Percentiles rank a stretch among this genome's conserved stretches.
phyloP scores from a whole-genome alignment of 345 rosid species.

The Arabidopsis arenosa region DNA sequence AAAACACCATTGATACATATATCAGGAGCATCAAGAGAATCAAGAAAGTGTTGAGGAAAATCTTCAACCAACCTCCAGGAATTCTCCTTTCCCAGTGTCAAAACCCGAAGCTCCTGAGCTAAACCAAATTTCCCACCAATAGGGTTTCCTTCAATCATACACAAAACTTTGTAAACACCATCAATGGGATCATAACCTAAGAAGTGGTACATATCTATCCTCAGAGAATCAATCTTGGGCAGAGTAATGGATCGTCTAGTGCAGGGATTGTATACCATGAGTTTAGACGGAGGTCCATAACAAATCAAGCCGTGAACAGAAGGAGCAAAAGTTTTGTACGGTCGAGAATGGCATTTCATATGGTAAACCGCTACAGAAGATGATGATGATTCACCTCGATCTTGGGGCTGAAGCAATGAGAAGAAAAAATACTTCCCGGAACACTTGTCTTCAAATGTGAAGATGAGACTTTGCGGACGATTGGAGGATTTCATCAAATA shows the following conservation, averaged over 20 bases:
- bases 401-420: neutral
- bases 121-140: neutral
- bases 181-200: conserved; percentile 35
- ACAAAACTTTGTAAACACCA: conserved; percentile 34
- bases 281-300: conserved; percentile 13
- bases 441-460: conserved; percentile 12
- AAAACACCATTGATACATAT: conserved; percentile 17
- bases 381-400: neutral
- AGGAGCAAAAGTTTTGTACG: conserved; percentile 1
- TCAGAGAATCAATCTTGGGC: neutral
- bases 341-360: conserved; percentile 12
- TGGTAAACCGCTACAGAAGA: conserved; percentile 11
- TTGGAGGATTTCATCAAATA: conserved; percentile 10
- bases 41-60: conserved; percentile 25
- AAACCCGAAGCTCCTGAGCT: neutral
- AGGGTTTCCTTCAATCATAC: neutral
- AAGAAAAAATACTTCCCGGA: conserved; percentile 2
- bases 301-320: conserved; percentile 34
- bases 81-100: conserved; percentile 1
- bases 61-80: conserved; percentile 19
- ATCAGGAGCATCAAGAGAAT: neutral
- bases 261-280: conserved; percentile 20
- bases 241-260: conserved; percentile 8
- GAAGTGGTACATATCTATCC: neutral
- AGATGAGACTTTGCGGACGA: conserved; percentile 4